Evolutionary conservation across 2,329 filamentous ascomycete genomes (phyloP).

Genomic region (Talaromyces islandicus): DNA sequence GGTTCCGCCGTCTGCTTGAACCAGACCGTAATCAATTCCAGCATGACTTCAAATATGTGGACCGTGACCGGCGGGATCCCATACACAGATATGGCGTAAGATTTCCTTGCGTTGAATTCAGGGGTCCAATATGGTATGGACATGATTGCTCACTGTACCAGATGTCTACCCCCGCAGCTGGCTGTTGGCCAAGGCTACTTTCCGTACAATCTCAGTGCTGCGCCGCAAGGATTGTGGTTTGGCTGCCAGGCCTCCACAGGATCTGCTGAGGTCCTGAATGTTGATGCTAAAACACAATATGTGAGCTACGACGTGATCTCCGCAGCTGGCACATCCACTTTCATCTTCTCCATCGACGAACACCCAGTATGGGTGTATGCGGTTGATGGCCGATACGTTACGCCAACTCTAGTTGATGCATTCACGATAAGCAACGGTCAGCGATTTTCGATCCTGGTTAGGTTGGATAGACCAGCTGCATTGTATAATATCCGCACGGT

Average conservation of each 20-base stretch:
- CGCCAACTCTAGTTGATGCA: conserved; percentile 30
- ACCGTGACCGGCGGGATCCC: conserved; percentile 7
- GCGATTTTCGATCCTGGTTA: conserved; percentile 35
- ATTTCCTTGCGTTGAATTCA: not conserved
- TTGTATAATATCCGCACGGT: conserved; percentile 52
- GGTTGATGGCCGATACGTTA: conserved; percentile 37
- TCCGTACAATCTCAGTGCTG: conserved; percentile 1
- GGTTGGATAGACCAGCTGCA: conserved; percentile 38
- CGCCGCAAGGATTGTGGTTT: not conserved
- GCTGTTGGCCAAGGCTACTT: not conserved
- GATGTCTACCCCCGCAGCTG: not conserved
- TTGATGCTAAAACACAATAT: conserved; percentile 25
- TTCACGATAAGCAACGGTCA: conserved; percentile 29
- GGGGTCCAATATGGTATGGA: not conserved
- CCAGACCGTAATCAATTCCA: conserved; percentile 22
- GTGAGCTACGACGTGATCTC: conserved; percentile 33
- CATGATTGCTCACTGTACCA: not conserved
- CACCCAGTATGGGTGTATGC: conserved; percentile 40
- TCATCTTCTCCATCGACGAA: conserved; percentile 36
- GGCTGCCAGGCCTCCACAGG: conserved; percentile 16
- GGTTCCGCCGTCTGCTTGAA: conserved; percentile 22
- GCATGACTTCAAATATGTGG: conserved; percentile 19
- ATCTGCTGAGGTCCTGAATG: conserved; percentile 21
- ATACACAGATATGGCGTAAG: conserved; percentile 8
- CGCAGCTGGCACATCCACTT: conserved; percentile 22